These are phyloP conservation scores for Blechomonas ayalai DNA, from an alignment of 208 protist genomes.

Conservation along the genomic window DNA sequence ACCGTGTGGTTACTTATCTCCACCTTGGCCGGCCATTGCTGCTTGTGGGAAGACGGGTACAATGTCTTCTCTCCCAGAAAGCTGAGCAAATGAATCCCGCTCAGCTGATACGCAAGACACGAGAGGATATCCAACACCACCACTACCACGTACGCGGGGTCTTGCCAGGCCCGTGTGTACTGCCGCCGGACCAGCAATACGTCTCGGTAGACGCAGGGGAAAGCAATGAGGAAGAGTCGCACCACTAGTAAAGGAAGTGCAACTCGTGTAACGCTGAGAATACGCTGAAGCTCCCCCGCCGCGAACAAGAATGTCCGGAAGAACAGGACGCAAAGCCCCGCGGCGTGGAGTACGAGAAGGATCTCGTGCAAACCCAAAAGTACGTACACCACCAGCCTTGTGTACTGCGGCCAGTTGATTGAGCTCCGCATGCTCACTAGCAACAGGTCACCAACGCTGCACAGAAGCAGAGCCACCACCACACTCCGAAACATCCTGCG, in stretches of 20 bases:
- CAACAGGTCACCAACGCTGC: conserved; percentile 22
- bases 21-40: too few species aligned
- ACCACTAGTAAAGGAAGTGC: conserved; percentile 26
- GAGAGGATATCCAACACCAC: conserved; percentile 26
- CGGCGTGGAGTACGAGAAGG: conserved; percentile 28
- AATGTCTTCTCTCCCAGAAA: conserved; percentile 40
- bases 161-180: conserved; percentile 24
- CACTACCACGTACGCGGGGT: conserved; percentile 24
- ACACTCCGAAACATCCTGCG: conserved; percentile 8
- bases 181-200: conserved; percentile 13
- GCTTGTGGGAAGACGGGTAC: conserved; percentile 31
- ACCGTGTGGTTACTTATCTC: too few species aligned
- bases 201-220: conserved; percentile 38
- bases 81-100: conserved; percentile 19
- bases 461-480: conserved; percentile 4
- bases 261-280: conserved; percentile 6
- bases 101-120: conserved; percentile 22
- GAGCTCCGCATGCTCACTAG: conserved; percentile 26
- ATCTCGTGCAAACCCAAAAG: conserved; percentile 31
- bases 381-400: conserved; percentile 12
- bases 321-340: conserved; percentile 13
- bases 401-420: conserved; percentile 10
- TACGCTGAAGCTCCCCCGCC: conserved; percentile 18
- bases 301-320: conserved; percentile 30
- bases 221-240: conserved; percentile 25